A percentile compares a stretch with the other conserved stretches of the same genome.
phyloP scores from a whole-genome alignment of 75 land plant species.

The Cupressus sempervirens region DNA sequence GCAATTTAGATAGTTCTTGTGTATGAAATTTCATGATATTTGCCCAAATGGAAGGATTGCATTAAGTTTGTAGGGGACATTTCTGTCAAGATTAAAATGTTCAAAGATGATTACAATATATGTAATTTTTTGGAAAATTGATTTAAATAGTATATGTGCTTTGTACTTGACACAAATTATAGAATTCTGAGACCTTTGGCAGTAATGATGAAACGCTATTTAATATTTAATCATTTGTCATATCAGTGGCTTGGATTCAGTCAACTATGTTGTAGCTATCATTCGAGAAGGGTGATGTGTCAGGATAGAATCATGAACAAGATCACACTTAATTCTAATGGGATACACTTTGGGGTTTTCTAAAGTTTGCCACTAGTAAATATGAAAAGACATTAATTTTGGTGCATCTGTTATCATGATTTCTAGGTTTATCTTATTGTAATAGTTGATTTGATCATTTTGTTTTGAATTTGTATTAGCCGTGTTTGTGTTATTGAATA shows the following conservation, averaged over 20 bases:
- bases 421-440: neutral
- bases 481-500: neutral
- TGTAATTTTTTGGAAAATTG: no score
- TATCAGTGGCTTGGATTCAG: neutral
- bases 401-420: neutral
- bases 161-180: neutral
- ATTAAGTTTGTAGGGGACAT: neutral
- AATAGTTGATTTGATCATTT: neutral
- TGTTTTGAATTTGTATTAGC: neutral
- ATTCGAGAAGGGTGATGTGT: neutral
- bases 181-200: neutral
- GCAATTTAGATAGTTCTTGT: neutral
- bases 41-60: neutral
- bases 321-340: neutral
- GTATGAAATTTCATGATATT: neutral
- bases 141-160: no score
- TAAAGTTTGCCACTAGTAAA: neutral
- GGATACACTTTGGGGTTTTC: neutral
- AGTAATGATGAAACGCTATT: neutral
- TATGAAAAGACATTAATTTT: neutral
- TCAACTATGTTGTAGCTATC: neutral
- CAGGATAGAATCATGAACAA: neutral
- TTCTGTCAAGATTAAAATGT: neutral
- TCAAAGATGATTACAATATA: no score
- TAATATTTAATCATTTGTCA: neutral